Conservation (phyloP, 352 stramenopile genomes). For the Detonula confervacea region DNA sequence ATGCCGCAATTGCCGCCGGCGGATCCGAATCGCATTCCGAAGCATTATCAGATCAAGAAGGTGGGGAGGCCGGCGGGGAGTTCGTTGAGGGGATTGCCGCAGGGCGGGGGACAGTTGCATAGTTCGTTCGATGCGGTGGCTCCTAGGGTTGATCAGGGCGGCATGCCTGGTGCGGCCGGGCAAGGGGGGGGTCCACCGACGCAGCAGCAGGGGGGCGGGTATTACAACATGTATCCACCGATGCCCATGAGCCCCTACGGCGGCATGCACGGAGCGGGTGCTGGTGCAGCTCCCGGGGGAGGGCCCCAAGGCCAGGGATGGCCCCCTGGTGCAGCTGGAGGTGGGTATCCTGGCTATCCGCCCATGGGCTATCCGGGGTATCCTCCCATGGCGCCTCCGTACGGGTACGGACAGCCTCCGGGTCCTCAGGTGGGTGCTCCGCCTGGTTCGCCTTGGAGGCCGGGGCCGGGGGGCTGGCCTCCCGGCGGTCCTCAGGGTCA, state of each 20-base stretch:
- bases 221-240: conserved; percentile 7
- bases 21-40: conserved; percentile 5
- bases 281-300: background rate
- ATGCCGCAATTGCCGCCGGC: conserved; percentile 34
- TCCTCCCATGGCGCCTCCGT: background rate
- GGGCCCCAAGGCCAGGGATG: too few species aligned
- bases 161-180: background rate
- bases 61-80: conserved; percentile 29
- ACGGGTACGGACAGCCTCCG: conserved; percentile 10
- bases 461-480: background rate
- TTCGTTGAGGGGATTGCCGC: background rate
- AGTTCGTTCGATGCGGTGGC: conserved; percentile 17
- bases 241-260: conserved; percentile 12
- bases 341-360: conserved; percentile 3
- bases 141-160: background rate
- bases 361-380: conserved; percentile 12
- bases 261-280: background rate
- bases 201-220: background rate
- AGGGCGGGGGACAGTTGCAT: background rate
- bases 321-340: too few species aligned
- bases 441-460: conserved; percentile 20
- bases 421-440: background rate
- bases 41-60: conserved; percentile 12
- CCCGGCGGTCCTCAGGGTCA: background rate
- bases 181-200: background rate